Conservation (phyloP, 2,329 filamentous ascomycete species). For the Cladosporium sp. region DNA sequence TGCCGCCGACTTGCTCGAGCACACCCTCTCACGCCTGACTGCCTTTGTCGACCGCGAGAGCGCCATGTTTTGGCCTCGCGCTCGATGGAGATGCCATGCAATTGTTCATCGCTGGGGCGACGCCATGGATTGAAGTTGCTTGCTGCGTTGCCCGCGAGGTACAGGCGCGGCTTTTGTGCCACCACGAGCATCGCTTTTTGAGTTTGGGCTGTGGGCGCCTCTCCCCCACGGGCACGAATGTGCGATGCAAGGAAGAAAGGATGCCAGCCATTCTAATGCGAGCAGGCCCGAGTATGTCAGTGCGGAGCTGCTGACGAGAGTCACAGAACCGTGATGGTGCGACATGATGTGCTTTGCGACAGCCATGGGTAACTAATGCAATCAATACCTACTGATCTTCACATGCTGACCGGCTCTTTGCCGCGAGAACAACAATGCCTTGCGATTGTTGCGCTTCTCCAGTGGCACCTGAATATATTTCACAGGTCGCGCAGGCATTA, state of each 20-base stretch:
- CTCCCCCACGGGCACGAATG: slow-evolving; percentile 13
- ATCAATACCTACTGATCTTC: slow-evolving; percentile 3
- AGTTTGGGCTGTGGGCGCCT: slow-evolving; percentile 19
- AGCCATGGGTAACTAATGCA: neutral
- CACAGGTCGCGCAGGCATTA: slow-evolving; percentile 2
- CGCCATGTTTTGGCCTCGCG: neutral
- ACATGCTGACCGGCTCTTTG: neutral
- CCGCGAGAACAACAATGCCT: neutral
- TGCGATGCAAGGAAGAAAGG: slow-evolving; percentile 21
- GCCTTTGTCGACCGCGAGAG: slow-evolving; percentile 8
- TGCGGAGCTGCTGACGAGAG: slow-evolving; percentile 9
- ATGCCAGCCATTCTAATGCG: slow-evolving; percentile 15
- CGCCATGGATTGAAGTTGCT: slow-evolving; percentile 1
- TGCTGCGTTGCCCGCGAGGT: slow-evolving; percentile 18
- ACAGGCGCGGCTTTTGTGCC: slow-evolving; percentile 18
- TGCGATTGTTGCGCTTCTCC: slow-evolving; percentile 4
- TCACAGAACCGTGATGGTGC: slow-evolving; percentile 9
- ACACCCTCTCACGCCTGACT: slow-evolving; percentile 9
- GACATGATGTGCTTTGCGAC: slow-evolving; percentile 1
- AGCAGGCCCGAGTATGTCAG: neutral
- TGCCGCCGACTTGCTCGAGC: slow-evolving; percentile 21
- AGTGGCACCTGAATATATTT: neutral
- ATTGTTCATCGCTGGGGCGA: slow-evolving; percentile 4
- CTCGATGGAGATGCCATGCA: neutral
- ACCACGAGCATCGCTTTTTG: slow-evolving; percentile 18